These are phyloP conservation scores for Lactifluus pinguis DNA, from an alignment of 768 basidiomycete species.

Conservation along the genomic window DNA sequence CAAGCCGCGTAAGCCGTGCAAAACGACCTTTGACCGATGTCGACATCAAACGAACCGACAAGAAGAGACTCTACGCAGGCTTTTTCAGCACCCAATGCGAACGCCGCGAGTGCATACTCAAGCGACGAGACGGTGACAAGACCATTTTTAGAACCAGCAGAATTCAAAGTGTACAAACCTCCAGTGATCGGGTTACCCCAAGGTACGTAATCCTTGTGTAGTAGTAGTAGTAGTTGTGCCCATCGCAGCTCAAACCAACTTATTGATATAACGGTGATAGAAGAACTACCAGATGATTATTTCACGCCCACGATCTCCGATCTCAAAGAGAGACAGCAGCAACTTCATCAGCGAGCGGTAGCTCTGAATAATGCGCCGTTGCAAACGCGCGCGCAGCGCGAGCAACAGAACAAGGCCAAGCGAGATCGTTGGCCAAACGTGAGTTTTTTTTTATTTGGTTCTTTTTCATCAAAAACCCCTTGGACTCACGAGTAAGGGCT, in stretches of 20 bases:
- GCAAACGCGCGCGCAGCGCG: conserved; percentile 52
- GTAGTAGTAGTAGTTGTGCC: too few relatives aligned
- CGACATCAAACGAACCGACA: neutral
- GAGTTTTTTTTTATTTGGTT: neutral
- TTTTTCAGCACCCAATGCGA: neutral
- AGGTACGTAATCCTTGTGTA: conserved; percentile 7
- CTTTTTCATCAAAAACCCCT: too few relatives aligned
- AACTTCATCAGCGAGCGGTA: conserved; percentile 50
- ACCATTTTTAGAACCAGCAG: neutral
- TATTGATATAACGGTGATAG: neutral
- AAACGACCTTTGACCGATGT: neutral
- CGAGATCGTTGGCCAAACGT: conserved; percentile 69
- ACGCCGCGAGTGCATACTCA: neutral
- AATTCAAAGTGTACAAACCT: conserved; percentile 16
- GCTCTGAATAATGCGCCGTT: conserved; percentile 64
- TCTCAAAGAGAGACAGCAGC: conserved; percentile 56
- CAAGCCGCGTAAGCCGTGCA: neutral
- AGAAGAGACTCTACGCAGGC: neutral
- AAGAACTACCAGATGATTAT: conserved; percentile 58
- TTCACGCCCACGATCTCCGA: conserved; percentile 67
- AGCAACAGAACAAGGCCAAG: conserved; percentile 51
- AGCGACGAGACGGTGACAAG: neutral
- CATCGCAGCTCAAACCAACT: too few relatives aligned
- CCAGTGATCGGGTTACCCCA: neutral
- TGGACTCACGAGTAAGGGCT: neutral